Base-by-base conservation (phyloP, 2,329 filamentous ascomycete species). In the Bipolaris bicolor region DNA sequence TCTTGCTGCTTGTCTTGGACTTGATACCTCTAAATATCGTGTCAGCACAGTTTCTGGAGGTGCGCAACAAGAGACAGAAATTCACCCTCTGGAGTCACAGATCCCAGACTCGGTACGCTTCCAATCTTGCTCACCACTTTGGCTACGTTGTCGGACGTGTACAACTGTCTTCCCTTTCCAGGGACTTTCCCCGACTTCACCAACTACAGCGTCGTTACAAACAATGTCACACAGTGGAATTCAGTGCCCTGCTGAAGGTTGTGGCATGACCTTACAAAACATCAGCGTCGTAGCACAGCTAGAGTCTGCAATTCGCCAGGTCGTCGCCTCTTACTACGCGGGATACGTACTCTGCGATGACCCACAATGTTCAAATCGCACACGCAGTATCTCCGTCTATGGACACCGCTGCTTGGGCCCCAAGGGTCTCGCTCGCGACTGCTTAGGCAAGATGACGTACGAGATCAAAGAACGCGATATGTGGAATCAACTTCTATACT, bases 401-500 rank as follows among this genome's bases (percentile, higher is more conserved):
- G 95, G 95, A 44, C 88, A 90, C 59, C 87, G 92, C 48, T 99
- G 95, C 74, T 82, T 98, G 5, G 95, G 95, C 0, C 91, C 94
- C 15, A 89, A 88, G 65, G 92, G 93, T 1, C 87, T 95, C 3
- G 94, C 90, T 0, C 85, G 88, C 54, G 93, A 92, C 53, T 99
- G 95, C 75, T 80, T 88, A 3, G 95, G 95, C 18, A 86, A 86
- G 48, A 98, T 99, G 93, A 81, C 85, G 20, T 97, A 93, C 74
- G 92, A 96, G 78, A 89, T 91, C 71, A 83, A 85, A 0, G 95
- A 98, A 79, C 94, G 95, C 78, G 89, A 90, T 69, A 84, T 98
- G 57, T 98, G 97, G 80, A 98, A 96, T 76, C 95, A 99, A 78
- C 82, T 99, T 39, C 80, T 98, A 52, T 99, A 97, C 79, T 90